phyloP scores from a whole-genome alignment of 352 stramenopile species.

The Globisporangium radiosum region DNA sequence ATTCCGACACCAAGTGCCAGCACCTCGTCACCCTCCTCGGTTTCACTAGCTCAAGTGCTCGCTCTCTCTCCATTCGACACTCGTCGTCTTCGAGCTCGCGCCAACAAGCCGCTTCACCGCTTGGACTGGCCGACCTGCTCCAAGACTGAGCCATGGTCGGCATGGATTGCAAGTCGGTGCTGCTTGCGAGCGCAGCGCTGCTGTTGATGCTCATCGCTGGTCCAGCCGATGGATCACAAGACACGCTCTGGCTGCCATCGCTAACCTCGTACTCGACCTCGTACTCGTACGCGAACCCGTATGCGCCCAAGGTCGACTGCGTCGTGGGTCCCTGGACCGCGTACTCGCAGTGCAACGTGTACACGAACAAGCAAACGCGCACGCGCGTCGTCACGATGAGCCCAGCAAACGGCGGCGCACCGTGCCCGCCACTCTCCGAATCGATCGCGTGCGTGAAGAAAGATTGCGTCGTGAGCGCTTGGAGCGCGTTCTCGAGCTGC shows the following conservation, averaged over 20 bases:
- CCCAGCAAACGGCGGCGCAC: constrained; percentile 18
- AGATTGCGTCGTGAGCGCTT: constrained; percentile 24
- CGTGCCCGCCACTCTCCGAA: constrained; percentile 26
- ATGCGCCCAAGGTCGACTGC: constrained; percentile 15
- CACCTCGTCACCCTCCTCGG: too few species aligned
- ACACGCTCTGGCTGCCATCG: constrained; percentile 3
- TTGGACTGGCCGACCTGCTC: too few species aligned
- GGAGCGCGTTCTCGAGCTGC: constrained; percentile 29
- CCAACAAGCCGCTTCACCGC: too few species aligned
- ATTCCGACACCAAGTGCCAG: too few species aligned
- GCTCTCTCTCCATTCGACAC: too few species aligned
- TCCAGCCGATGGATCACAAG: not conserved
- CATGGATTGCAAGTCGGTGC: not conserved
- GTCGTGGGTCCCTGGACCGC: constrained; percentile 26
- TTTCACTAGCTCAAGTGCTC: too few species aligned
- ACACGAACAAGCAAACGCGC: constrained; percentile 26
- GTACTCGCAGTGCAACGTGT: constrained; percentile 22
- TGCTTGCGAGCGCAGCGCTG: not conserved
- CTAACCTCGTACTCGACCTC: not conserved
- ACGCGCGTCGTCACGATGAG: constrained; percentile 21
- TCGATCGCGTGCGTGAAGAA: constrained; percentile 16
- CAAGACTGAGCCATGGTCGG: not conserved
- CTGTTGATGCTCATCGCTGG: not conserved
- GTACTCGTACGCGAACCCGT: not conserved
- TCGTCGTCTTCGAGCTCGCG: too few species aligned